Percentiles rank a stretch among this genome's conserved stretches.
Conservation (phyloP, 2,329 filamentous ascomycete species). For the Hypoxylon sp. region DNA sequence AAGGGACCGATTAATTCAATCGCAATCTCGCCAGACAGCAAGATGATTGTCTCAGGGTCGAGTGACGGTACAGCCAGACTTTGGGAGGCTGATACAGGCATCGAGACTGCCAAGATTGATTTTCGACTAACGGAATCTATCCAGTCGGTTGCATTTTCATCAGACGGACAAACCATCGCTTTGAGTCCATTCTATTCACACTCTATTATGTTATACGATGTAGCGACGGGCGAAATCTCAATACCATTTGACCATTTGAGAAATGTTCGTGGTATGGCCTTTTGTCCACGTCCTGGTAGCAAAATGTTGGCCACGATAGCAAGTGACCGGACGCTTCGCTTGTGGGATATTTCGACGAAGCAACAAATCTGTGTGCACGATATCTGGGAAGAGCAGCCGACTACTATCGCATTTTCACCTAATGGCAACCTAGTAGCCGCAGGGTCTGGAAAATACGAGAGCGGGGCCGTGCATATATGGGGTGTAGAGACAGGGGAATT, state of each 20-base stretch:
- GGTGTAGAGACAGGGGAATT: neutral
- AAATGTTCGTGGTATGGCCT: no score
- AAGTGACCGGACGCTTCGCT: neutral
- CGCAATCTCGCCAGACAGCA: slow-evolving; percentile 8
- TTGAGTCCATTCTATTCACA: neutral
- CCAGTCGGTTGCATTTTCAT: neutral
- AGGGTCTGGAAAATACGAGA: neutral
- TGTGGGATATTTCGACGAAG: slow-evolving; percentile 13
- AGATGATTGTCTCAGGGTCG: slow-evolving; percentile 3
- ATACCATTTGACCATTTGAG: no score
- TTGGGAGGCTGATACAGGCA: slow-evolving; percentile 15
- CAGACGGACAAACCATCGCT: slow-evolving; percentile 13
- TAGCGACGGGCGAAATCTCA: slow-evolving; percentile 5
- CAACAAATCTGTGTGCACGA: neutral
- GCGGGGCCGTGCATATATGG: neutral
- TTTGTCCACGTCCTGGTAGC: slow-evolving; percentile 1
- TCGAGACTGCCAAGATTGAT: neutral
- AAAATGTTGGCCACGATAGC: slow-evolving; percentile 6
- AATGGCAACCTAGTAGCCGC: slow-evolving; percentile 2
- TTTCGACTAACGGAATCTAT: neutral
- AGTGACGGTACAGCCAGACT: neutral
- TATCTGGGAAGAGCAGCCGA: neutral
- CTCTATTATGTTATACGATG: slow-evolving; percentile 10
- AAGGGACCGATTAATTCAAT: neutral
- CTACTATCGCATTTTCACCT: slow-evolving; percentile 2